Percentiles rank a stretch among this genome's conserved stretches.
Evolutionary conservation across 1,139 yeast species (phyloP).

Genomic region (Lodderomyces theae): DNA sequence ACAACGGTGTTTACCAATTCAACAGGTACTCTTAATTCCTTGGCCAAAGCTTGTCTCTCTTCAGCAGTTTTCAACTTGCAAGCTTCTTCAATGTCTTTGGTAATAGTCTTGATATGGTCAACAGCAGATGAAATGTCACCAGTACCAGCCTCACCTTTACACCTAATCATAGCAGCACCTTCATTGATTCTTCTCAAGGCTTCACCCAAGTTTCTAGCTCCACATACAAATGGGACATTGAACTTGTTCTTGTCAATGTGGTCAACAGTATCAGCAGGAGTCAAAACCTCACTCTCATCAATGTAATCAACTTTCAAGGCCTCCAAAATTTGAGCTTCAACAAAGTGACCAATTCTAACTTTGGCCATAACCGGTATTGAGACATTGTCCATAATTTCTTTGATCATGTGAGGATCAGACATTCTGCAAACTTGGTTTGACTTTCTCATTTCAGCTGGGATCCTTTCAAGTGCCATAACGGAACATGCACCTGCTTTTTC

Average conservation of each 20-base stretch:
- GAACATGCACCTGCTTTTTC: constrained; percentile 89
- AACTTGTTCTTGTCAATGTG: constrained; percentile 64
- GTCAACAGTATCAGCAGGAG: constrained; percentile 71
- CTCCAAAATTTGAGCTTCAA: constrained; percentile 79
- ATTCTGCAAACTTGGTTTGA: constrained; percentile 84
- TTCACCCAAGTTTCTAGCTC: constrained; percentile 81
- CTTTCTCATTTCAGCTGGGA: constrained; percentile 84
- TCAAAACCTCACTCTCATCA: constrained; percentile 81
- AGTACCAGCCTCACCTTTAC: constrained; percentile 89
- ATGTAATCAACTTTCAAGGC: constrained; percentile 75
- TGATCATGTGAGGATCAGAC: constrained; percentile 84
- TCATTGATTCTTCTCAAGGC: constrained; percentile 78
- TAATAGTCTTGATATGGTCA: constrained; percentile 64
- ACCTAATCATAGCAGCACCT: constrained; percentile 87
- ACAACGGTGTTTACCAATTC: constrained; percentile 51
- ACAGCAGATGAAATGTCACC: constrained; percentile 90
- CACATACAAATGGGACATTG: constrained; percentile 82
- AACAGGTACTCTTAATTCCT: constrained; percentile 59
- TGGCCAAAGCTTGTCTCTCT: constrained; percentile 50
- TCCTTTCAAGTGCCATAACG: constrained; percentile 84
- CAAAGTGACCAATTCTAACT: constrained; percentile 81
- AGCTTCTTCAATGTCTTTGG: constrained; percentile 53
- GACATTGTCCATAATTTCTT: constrained; percentile 70
- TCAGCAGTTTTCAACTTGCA: constrained; percentile 38
- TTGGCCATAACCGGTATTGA: constrained; percentile 86